Evolutionary conservation across 139 green algal species (phyloP), one percentile per base, ranked within the genome.

Genomic region (Marvania coccoides): DNA sequence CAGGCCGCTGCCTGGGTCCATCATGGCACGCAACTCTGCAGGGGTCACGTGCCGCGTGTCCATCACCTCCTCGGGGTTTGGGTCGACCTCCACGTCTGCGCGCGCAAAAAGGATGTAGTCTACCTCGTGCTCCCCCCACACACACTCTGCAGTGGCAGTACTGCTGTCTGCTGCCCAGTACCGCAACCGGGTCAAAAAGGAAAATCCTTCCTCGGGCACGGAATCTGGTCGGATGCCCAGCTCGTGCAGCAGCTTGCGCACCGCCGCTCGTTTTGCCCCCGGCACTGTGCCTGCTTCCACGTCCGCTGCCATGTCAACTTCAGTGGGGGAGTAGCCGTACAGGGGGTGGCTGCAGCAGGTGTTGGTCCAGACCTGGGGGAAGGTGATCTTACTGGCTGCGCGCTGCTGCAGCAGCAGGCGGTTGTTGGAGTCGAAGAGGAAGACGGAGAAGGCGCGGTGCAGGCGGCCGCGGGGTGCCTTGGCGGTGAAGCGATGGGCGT

Each of bases 321-420:
- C 86, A 54, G 56, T 65, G 5, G 89, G 90, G 0, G 53, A 19
- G 31, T 95, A 81, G 3, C 88, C 90, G 59, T 90, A 74, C 58
- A 99, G 75, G 15, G 81, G 94, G 75, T 99, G 94, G 58, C 71
- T 89, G 84, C 94, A 99, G 81, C 94, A 98, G 0, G 94, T 97
- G 81, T 99, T 99, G 42, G 93, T 98, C 93, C 92, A 97, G 42
- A 95, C 86, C 2, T 63, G 65, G 13, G 94, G 94, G 63, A 99
- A 99, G 0, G 94, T 99, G 46, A 99, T 93, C 69, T 99, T 98
- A 65, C 24, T 48, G 5, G 59, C 65, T 0, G 89, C 89, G 0
- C 89, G 76, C 80, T 95, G 85, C 80, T 98, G 93, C 57, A 99
- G 78, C 57, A 98, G 79, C 31, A 98, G 85, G 40, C 82, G 61